These are phyloP conservation scores for Clarireedia hainanense DNA, from an alignment of 2,329 filamentous ascomycete genomes.

Conservation along the genomic window DNA sequence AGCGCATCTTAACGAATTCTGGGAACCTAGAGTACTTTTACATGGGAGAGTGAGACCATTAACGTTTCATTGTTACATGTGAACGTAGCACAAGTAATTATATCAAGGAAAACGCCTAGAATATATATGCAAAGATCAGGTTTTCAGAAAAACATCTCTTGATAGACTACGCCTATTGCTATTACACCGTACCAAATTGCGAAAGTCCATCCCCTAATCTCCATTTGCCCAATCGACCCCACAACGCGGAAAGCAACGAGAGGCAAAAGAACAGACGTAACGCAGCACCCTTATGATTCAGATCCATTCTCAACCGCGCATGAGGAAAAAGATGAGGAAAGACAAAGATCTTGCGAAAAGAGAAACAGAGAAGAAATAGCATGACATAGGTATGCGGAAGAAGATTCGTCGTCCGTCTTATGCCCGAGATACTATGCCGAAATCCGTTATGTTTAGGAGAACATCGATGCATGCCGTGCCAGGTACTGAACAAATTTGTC, in stretches of 20 bases:
- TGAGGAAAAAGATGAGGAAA: constrained; percentile 23
- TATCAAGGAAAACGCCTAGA: constrained; percentile 6
- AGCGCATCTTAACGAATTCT: too few relatives aligned
- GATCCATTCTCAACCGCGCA: constrained; percentile 23
- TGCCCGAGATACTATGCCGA: constrained; percentile 28
- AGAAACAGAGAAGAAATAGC: constrained; percentile 28
- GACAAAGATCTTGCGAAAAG: constrained; percentile 27
- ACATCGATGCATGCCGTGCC: constrained; percentile 17
- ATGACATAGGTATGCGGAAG: constrained; percentile 23
- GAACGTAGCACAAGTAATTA: background rate
- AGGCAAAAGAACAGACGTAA: constrained; percentile 18
- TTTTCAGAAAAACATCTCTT: constrained; percentile 10
- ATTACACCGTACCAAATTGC: constrained; percentile 33
- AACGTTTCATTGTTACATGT: too few relatives aligned
- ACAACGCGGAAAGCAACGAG: constrained; percentile 17
- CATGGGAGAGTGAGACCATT: too few relatives aligned
- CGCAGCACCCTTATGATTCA: constrained; percentile 24
- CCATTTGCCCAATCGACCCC: constrained; percentile 21
- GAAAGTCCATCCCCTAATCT: constrained; percentile 16
- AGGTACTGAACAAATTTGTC: constrained; percentile 18
- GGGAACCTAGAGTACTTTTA: too few relatives aligned
- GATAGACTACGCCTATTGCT: constrained; percentile 33
- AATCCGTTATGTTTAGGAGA: constrained; percentile 16
- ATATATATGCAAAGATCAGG: constrained; percentile 7
- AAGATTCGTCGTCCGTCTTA: constrained; percentile 15